A percentile compares a stretch with the other conserved stretches of the same genome.
Evolutionary conservation across 2,329 filamentous ascomycete genomes (phyloP).

Genomic region (Fusarium dimerum): DNA sequence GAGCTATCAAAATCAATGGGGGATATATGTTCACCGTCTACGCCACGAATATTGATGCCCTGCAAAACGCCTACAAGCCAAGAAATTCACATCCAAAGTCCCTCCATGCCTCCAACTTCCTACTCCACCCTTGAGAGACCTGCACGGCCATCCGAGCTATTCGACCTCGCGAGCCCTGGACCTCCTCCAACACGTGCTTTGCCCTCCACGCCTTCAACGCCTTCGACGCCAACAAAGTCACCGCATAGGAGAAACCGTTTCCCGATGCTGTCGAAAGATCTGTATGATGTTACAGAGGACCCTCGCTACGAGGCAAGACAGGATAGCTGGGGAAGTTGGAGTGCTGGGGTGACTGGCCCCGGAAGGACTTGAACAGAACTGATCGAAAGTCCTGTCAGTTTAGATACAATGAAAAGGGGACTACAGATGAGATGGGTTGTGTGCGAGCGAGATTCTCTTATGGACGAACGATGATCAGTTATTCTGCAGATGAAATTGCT

Average conservation of each 20-base stretch:
- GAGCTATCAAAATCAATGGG: conserved; percentile 23
- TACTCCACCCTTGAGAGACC: neutral
- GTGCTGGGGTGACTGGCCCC: conserved; percentile 8
- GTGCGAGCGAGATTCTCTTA: too few species aligned
- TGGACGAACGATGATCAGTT: too few species aligned
- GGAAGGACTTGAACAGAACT: conserved; percentile 2
- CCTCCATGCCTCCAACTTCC: neutral
- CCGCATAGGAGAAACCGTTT: conserved; percentile 10
- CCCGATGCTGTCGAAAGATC: conserved; percentile 19
- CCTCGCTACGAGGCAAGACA: conserved; percentile 27
- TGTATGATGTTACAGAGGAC: conserved; percentile 33
- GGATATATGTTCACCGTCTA: conserved; percentile 11
- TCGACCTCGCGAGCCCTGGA: conserved; percentile 35
- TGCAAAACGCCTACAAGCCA: conserved; percentile 1
- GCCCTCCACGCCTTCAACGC: conserved; percentile 18
- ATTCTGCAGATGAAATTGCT: too few species aligned
- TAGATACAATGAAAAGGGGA: neutral
- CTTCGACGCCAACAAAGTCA: conserved; percentile 14
- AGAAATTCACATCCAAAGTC: neutral
- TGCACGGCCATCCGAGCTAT: conserved; percentile 15
- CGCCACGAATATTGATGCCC: conserved; percentile 19
- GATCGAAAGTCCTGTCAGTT: conserved; percentile 1
- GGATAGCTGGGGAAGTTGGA: conserved; percentile 39
- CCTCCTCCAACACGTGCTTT: conserved; percentile 49
- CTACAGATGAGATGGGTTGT: neutral